Base-by-base conservation (phyloP, 2,329 filamentous ascomycete genomes). In the Fonsecaea erecta region DNA sequence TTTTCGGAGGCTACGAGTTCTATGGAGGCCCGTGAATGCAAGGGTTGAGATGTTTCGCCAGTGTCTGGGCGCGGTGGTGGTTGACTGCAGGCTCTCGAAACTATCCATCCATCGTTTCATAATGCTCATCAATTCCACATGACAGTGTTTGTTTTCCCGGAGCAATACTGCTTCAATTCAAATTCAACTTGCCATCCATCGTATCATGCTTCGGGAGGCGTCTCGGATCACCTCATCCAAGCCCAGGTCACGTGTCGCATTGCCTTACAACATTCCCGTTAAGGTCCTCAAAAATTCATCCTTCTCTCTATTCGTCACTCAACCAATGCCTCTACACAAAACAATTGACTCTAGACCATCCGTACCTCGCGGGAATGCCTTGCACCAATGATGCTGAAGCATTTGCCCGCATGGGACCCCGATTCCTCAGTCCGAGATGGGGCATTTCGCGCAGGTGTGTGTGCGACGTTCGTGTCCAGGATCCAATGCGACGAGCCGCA, bases 241-340 rank as follows among this genome's bases (percentile, higher is more conserved):
- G 1, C 6, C 18, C 43, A 4, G 18, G 21, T 48, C 43, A 48
- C 43, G 43, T 48, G 43, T 24, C 9, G 5, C 21, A 3, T 2
- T 11, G 9, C 21, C 14, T 12, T 11, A 21, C 7, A 9, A 48
- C 2, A 21, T 24, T 1, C n/a, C n/a, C 16, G 35, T 64, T 58
- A 64, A 64, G 62, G 62, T 64, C 62, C 62, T 64, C 62, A 60
- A 62, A 46, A 46, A 48, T 48, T 26, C 16, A 30, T 28, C 43
- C 18, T 46, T 37, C 14, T 48, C 32, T 56, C 57, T 34, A 60
- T 40, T 52, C 57, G 57, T 18, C 57, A 21, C 37, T 61, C 52
- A 24, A 55, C n/a, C 34, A 34, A 35, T 26, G 30, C 28, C 51
- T 54, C 16, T 28, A 28, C 55, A 40, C 37, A 51, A 52, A 18